Percentiles rank a stretch among this genome's conserved stretches.
Evolutionary conservation across 2,329 filamentous ascomycete species (phyloP).

Genomic region (Penicillium sp.): DNA sequence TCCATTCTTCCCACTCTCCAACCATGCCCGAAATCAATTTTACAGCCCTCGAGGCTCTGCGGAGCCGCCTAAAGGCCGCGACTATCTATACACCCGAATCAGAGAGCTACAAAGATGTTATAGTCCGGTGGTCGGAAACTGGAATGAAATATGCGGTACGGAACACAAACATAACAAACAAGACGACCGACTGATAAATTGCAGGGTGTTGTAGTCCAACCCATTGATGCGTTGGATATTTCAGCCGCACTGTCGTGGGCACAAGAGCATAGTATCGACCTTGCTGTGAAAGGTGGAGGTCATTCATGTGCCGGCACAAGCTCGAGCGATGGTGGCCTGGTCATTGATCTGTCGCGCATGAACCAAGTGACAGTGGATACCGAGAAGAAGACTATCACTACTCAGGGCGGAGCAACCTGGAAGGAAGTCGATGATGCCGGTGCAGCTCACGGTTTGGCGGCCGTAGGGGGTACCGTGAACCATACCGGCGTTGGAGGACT

Average conservation of each 20-base stretch:
- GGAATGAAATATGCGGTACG: constrained; percentile 31
- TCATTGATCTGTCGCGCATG: constrained; percentile 58
- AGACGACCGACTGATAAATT: neutral
- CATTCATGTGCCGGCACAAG: constrained; percentile 55
- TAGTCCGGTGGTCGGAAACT: constrained; percentile 34
- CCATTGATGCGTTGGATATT: constrained; percentile 43
- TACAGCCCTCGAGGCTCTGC: constrained; percentile 11
- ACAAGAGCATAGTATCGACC: constrained; percentile 29
- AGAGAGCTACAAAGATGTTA: constrained; percentile 22
- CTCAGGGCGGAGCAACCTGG: constrained; percentile 56
- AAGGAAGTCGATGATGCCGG: constrained; percentile 55
- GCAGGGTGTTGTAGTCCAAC: constrained; percentile 48
- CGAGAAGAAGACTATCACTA: constrained; percentile 46
- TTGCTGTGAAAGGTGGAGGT: constrained; percentile 33
- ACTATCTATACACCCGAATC: constrained; percentile 22
- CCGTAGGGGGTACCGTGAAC: constrained; percentile 61
- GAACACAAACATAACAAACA: neutral
- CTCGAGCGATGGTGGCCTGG: constrained; percentile 54
- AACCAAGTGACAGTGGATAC: constrained; percentile 50
- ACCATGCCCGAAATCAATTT: constrained; percentile 7
- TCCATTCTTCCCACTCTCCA: neutral
- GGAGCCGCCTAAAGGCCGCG: constrained; percentile 7
- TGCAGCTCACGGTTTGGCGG: constrained; percentile 54
- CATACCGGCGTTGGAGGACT: constrained; percentile 63
- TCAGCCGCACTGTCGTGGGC: constrained; percentile 48